Base-by-base conservation (phyloP, 768 basidiomycete species). In the Suillus weaverae region DNA sequence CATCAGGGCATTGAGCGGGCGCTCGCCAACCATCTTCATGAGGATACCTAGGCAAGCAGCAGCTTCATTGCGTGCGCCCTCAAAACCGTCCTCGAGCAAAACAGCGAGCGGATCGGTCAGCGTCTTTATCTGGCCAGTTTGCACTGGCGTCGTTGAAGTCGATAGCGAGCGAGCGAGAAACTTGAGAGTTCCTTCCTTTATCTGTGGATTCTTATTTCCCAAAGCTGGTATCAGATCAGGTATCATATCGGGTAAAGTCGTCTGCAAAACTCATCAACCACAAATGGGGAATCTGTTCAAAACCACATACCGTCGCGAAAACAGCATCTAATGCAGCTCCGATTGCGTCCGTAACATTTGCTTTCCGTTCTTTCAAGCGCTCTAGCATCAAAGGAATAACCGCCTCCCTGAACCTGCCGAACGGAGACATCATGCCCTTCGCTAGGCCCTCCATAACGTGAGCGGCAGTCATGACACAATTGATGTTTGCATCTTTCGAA, bases 21-120 rank as follows among this genome's bases (percentile, higher is more conserved):
- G 83, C 73, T 99, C 97, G 26, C 97, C 97, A 13, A 99, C 86
- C 85, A 99, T 96, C 81, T 93, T 98, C 92, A 96, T 96, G 69
- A 99, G 78, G 0, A 88, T 89, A 20, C 97, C 97, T 39, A 99
- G 81, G 70, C 89, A 91, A 44, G 84, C 84, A 0, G 95, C 95
- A n/a, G 95, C 93, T 68, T 95, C 92, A 63, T 89, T 90, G 51
- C 97, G 85, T 32, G 95, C 94, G 36, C 91, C 91, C 73, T 94
- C 97, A 67, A 87, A 89, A 13, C 91, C 85, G 73, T 99, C 97
- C 76, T 95, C 95, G 14, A 98, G 83, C 9, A 95, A 82, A 6
- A 79, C 70, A 7, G 89, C 87, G 16, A 98, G 81, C 9, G 85
- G 80, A 65, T 96, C 95, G 2, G 93, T 86, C 30, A 97, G 77